Base-by-base conservation (phyloP, 768 basidiomycete genomes). In the Leccinum barrowsii region DNA sequence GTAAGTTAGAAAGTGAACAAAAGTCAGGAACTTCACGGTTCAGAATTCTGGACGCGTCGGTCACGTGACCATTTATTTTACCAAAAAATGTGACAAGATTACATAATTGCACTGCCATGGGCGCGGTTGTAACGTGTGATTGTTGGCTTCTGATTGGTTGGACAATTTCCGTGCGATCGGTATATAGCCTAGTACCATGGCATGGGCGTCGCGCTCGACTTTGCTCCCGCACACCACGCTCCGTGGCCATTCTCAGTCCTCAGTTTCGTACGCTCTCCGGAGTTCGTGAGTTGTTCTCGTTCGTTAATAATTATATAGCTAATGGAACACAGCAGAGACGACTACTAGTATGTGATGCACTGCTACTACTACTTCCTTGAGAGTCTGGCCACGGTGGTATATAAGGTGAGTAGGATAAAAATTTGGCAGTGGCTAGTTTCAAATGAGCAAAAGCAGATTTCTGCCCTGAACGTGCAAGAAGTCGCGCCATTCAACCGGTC, bases 401-500 rank as follows among this genome's bases (percentile, higher is more conserved):
- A 61, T 56, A 46, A 40, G 54, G 62, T 70, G 59, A 52, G 61
- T 60, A 60, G 34, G 44, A 57, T 69, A 66, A 54, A 63, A 44
- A 44, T 5, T 3, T 19, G 42, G 42, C 37, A 47, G 26, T 58
- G 47, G 52, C 59, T 37, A 50, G 57, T 47, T 50, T 74, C 61
- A 73, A 44, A 73, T 69, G 12, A 75, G 62, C 24, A 74, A 63
- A 50, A 73, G 67, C 5, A 64, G 62, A 47, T 58, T 47, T 56
- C 69, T 67, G 15, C 71, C 73, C 55, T 73, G 71, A 19, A 73
- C 56, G 48, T 74, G 71, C 60, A 73, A 59, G 28, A 81, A 80
- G 53, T 87, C 82, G 37, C 85, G 80, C 76, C 89, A 78, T 71
- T 87, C 85, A 52, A 84, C 78, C 17, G 77, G 71, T 40, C 75